A percentile compares a stretch with the other conserved stretches of the same genome.
Conservation (phyloP, 2,329 filamentous ascomycete genomes). For the Torrubiella hemipterigena region DNA sequence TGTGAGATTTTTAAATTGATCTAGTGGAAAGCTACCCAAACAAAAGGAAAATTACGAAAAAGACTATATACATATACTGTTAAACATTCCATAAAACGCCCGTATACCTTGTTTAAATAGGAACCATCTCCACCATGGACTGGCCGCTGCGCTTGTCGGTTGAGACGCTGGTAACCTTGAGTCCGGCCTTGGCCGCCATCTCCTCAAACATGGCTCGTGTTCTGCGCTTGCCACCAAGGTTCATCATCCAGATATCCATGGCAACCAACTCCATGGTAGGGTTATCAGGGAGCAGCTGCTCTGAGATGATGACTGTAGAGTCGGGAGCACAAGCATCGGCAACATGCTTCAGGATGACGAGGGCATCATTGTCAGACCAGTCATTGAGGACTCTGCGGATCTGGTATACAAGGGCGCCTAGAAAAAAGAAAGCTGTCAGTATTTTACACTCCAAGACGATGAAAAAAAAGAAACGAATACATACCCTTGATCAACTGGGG, state of each 20-base stretch:
- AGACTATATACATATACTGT: too few relatives aligned
- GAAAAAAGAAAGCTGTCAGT: too few relatives aligned
- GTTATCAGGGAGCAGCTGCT: constrained; percentile 1
- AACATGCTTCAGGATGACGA: not conserved
- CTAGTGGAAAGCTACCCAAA: too few relatives aligned
- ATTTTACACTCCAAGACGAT: too few relatives aligned
- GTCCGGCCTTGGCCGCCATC: not conserved
- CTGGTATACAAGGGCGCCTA: constrained; percentile 2
- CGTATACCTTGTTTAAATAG: too few relatives aligned
- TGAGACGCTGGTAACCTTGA: not conserved
- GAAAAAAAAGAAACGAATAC: too few relatives aligned
- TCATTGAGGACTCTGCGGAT: constrained; percentile 4
- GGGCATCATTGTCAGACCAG: constrained; percentile 1
- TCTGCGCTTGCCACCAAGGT: constrained; percentile 3
- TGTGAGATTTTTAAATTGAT: too few relatives aligned
- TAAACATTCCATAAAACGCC: too few relatives aligned
- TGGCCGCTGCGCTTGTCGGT: not conserved
- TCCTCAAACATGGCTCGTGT: constrained; percentile 1
- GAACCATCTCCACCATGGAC: not conserved
- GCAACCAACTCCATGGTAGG: not conserved
- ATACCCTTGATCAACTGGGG: too few relatives aligned
- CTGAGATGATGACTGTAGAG: not conserved
- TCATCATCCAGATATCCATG: constrained; percentile 2
- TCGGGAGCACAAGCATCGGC: not conserved
- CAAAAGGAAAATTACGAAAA: too few relatives aligned